Base-by-base conservation (phyloP, 2,329 filamentous ascomycete genomes). In the Diplodia intermedia region DNA sequence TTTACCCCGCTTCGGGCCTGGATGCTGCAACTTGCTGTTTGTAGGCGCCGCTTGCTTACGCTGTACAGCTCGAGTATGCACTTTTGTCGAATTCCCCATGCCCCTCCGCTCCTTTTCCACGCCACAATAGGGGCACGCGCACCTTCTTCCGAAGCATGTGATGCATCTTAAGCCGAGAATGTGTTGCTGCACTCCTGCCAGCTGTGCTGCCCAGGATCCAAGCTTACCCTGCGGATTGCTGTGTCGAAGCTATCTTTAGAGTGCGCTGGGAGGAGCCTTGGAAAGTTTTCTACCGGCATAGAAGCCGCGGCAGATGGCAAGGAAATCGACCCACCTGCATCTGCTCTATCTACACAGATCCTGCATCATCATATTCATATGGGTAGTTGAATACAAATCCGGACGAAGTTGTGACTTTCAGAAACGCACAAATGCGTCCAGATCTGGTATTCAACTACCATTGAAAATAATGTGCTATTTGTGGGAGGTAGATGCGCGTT, bases 1-100 rank as follows among this genome's bases (percentile, higher is more conserved):
- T 31, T 43, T 63, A 63, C 60, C 60, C 57, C 57, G 57, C 57
- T 62, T 62, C 40, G 40, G 57, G 57, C 26, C 9, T 29, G 11
- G 18, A 5, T 62, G 57, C 57, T 50, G 57, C 43, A 62, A 50
- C 20, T 20, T 50, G 38, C 57, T 20, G 15, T 50, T 62, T 33
- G 57, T 26, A 50, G 57, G 14, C 7, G 36, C 36, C 56, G 20
- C 38, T 12, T 63, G 60, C 60, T 63, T 63, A 63, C 47, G 47
- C 60, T 33, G 57, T 52, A 63, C 60, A 36, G 50, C n/a, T 52
- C n/a, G 43, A 50, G 31, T 20, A 29, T 52, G 60, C 43, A 20
- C 18, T 15, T 31, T 31, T 33, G 18, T 33, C 20, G 40, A 23
- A 1, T 18, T 57, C 11, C 2, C 36, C 8, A 50, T 52, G 31